Percentiles rank a stretch among this genome's conserved stretches.
Evolutionary conservation across 352 stramenopile genomes (phyloP).

Genomic region (Pythium utonaiense): DNA sequence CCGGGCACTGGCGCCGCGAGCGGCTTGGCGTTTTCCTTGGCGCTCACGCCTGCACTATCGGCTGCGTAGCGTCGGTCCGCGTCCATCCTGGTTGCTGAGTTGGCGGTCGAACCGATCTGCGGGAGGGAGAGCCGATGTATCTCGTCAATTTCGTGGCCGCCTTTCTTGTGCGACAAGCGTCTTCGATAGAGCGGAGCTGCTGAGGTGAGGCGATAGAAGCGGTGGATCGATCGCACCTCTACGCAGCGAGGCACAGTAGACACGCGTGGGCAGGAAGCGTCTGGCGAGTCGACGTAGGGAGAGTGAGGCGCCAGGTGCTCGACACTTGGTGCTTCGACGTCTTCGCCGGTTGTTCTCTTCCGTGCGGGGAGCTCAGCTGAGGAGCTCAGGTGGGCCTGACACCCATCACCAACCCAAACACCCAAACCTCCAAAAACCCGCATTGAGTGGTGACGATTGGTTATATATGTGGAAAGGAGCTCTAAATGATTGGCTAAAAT

Average conservation of each 20-base stretch:
- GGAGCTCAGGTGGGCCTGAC: constrained; percentile 15
- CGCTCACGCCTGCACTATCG: neutral
- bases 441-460: too few relatives aligned
- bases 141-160: neutral
- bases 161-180: neutral
- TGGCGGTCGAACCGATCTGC: neutral
- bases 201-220: too few relatives aligned
- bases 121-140: too few relatives aligned
- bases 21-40: constrained; percentile 27
- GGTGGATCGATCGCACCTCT: neutral
- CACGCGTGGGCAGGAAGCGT: neutral
- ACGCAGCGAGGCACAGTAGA: neutral
- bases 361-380: constrained; percentile 1
- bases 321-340: constrained; percentile 23
- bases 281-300: neutral
- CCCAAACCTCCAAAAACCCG: constrained; percentile 14
- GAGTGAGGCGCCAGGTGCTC: neutral
- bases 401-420: constrained; percentile 21
- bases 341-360: constrained; percentile 22
- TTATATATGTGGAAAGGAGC: too few relatives aligned
- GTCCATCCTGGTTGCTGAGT: neutral
- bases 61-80: constrained; percentile 2
- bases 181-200: neutral
- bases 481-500: too few relatives aligned
- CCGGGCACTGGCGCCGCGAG: neutral